Percentiles rank a stretch among this genome's conserved stretches.
These are phyloP conservation scores for Umbelopsis sp. DNA, from an alignment of 371 early-diverging fungal species.

Conservation along the genomic window DNA sequence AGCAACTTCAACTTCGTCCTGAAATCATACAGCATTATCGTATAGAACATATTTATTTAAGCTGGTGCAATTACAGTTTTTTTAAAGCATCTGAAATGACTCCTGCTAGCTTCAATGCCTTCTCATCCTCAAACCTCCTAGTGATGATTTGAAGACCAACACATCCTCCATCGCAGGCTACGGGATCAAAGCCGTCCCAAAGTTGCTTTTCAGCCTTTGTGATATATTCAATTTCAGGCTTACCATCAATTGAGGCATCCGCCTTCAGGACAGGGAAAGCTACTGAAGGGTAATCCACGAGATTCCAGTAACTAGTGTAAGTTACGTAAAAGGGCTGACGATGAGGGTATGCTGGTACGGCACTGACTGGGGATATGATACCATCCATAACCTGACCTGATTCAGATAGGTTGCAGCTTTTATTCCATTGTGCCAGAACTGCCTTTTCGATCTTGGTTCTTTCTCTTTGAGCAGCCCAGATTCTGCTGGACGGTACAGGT, in stretches of 20 bases:
- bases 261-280: neutral
- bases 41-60: no score
- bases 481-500: neutral
- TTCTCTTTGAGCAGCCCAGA: conserved; percentile 1
- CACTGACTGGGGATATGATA: conserved; percentile 3
- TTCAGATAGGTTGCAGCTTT: neutral
- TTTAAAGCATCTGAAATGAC: neutral
- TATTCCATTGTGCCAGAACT: neutral
- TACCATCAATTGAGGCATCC: conserved; percentile 5
- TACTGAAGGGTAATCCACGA: conserved; percentile 12
- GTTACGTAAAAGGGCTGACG: neutral
- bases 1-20: no score
- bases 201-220: neutral
- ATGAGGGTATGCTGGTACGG: conserved; percentile 3
- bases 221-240: neutral
- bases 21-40: no score
- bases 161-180: neutral
- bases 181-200: neutral
- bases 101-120: neutral
- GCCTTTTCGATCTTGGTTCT: neutral
- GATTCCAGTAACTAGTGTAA: conserved; percentile 10
- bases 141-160: conserved; percentile 1
- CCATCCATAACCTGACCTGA: conserved; percentile 9
- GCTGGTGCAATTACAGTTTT: neutral
- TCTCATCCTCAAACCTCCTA: neutral